Evolutionary conservation across 1,284 basidiomycete genomes (phyloP).

Genomic region (Ustilago shanxiensis): DNA sequence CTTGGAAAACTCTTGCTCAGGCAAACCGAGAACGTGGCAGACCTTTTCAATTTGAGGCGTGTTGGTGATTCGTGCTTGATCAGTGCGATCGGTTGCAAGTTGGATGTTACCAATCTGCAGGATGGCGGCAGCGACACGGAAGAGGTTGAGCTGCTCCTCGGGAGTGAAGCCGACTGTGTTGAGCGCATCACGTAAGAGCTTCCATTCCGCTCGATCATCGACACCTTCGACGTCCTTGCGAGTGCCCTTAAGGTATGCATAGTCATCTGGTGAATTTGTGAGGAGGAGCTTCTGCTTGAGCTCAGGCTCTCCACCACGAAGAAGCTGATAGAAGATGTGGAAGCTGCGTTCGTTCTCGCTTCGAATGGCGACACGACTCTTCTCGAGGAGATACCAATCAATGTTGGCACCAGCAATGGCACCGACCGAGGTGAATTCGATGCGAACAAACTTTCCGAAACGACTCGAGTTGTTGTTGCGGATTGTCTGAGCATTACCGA

Average conservation of each 20-base stretch:
- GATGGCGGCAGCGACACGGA: constrained; percentile 92
- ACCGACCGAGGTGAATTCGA: constrained; percentile 91
- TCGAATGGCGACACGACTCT: constrained; percentile 81
- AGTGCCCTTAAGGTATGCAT: constrained; percentile 91
- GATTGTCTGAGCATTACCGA: constrained; percentile 98
- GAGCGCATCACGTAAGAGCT: constrained; percentile 81
- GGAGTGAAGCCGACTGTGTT: constrained; percentile 87
- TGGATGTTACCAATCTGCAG: constrained; percentile 95
- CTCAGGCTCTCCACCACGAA: constrained; percentile 64
- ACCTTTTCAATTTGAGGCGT: constrained; percentile 77
- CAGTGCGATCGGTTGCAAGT: constrained; percentile 83
- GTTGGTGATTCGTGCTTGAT: constrained; percentile 83
- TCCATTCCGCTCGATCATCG: constrained; percentile 91
- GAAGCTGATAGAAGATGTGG: constrained; percentile 95
- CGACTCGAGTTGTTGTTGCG: constrained; percentile 99
- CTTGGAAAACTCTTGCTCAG: constrained; percentile 87
- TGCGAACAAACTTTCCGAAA: constrained; percentile 95
- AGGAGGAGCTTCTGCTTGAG: constrained; percentile 77
- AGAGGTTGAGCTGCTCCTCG: constrained; percentile 89
- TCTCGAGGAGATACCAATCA: constrained; percentile 99
- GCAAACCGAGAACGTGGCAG: constrained; percentile 93
- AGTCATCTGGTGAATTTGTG: constrained; percentile 80
- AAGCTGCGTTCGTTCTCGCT: constrained; percentile 82
- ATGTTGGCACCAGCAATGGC: constrained; percentile 98
- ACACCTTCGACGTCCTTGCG: constrained; percentile 92